A percentile compares a stretch with the other conserved stretches of the same genome.
Conservation (phyloP, 208 protist genomes). For the Trypanosoma rangeli region DNA sequence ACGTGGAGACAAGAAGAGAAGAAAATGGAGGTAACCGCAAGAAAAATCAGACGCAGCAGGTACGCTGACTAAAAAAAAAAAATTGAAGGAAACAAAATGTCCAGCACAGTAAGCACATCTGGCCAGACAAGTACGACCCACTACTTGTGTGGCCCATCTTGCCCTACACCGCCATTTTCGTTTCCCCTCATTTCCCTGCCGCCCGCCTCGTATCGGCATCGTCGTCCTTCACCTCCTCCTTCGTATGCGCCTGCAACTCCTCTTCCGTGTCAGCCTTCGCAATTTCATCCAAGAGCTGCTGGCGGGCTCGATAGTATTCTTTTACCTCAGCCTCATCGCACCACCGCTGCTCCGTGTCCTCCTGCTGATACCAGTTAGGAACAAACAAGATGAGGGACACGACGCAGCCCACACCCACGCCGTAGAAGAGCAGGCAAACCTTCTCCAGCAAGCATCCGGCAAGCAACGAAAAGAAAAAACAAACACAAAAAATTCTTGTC, state of each 20-base stretch:
- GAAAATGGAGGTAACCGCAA: constrained; percentile 7
- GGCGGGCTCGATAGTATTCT: constrained; percentile 53
- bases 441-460: constrained; percentile 55
- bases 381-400: constrained; percentile 52
- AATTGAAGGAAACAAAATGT: neutral
- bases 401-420: constrained; percentile 32
- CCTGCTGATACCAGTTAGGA: constrained; percentile 80
- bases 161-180: no score
- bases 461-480: constrained; percentile 52
- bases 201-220: neutral
- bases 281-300: constrained; percentile 10
- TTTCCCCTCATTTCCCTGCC: neutral
- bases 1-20: neutral
- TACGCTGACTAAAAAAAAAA: neutral
- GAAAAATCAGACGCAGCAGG: neutral
- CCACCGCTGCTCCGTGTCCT: constrained; percentile 56
- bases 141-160: no score
- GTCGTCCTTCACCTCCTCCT: constrained; percentile 1
- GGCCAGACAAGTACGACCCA: no score
- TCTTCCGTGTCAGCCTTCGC: neutral
- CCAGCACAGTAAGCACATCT: neutral
- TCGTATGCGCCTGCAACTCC: neutral
- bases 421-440: constrained; percentile 49
- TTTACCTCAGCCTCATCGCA: constrained; percentile 52
- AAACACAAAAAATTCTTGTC: constrained; percentile 46